Evolutionary conservation across 1,139 yeast species (phyloP), one percentile per base, ranked within the genome.

Genomic region (Debaryomyces coudertii): DNA sequence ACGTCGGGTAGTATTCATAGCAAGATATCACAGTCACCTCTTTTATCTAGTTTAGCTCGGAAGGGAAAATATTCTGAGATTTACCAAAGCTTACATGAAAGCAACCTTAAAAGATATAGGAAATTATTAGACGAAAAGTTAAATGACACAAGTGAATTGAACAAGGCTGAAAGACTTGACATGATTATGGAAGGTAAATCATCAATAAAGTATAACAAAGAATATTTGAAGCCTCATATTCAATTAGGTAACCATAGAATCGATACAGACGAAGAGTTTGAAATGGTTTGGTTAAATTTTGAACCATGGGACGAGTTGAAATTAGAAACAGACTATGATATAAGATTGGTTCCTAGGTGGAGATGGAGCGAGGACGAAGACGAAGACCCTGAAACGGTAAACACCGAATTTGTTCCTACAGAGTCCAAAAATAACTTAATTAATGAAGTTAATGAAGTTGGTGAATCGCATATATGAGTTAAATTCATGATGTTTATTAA

Each of bases 241-340:
- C 69, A 64, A 40, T 56, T 75, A 40, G 78, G 79, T 7, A 63
- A 60, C 44, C 70, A 71, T 50, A 49, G 53, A 18, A 55, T 75
- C 43, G 72, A 70, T 5, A 52, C 67, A 9, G 79, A 73, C 44
- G 76, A 69, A 20, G 77, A 73, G 14, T 71, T 75, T 43, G 77
- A 75, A 25, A 58, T 63, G 61, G 75, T 70, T n/a, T 75, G 80
- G 80, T 53, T 63, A 29, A 71, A 68, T 48, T 73, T 75, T 48
- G 80, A 78, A 47, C 84, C 84, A 0, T 79, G 84, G 84, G 74
- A 68, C 15, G 77, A 73, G 47, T 61, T 79, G 48, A 72, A 69
- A 46, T 51, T 63, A 24, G 83, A 78, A 43, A 74, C 79, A 1
- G 71, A 68, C 36, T 71, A 63, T 48, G 76, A 75, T 41, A 71